Conservation (phyloP, 192 early-diverging fungal species). For the Coemansia furcata region DNA sequence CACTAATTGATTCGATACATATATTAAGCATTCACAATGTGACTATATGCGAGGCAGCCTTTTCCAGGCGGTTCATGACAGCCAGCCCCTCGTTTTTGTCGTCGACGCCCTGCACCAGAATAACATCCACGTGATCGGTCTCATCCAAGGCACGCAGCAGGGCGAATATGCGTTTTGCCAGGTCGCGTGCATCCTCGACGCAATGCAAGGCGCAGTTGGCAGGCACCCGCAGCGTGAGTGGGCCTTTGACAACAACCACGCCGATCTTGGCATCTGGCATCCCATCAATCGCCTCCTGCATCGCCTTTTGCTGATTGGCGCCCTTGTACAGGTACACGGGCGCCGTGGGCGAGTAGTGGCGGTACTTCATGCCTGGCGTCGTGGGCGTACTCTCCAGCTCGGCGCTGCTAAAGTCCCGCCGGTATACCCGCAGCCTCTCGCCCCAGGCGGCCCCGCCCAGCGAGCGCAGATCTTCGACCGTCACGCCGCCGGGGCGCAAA, state of each 20-base stretch:
- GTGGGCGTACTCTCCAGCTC: conserved; percentile 77
- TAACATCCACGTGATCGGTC: conserved; percentile 59
- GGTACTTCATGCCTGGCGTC: conserved; percentile 99
- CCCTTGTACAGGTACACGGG: conserved; percentile 71
- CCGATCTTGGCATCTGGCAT: conserved; percentile 2
- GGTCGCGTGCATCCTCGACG: conserved; percentile 56
- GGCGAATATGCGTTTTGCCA: conserved; percentile 81
- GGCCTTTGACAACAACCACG: conserved; percentile 9
- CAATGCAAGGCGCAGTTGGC: conserved; percentile 7
- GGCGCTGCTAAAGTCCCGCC: conserved; percentile 69
- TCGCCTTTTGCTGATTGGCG: neutral
- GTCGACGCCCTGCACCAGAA: conserved; percentile 88
- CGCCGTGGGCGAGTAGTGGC: conserved; percentile 93
- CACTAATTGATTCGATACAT: conserved; percentile 10
- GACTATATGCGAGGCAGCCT: conserved; percentile 70
- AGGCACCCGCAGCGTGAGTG: neutral
- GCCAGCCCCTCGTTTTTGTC: conserved; percentile 90
- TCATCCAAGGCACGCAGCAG: conserved; percentile 76
- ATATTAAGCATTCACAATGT: neutral
- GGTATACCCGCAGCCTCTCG: conserved; percentile 70
- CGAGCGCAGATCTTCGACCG: conserved; percentile 66
- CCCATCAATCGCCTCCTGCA: neutral
- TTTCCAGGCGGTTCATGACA: conserved; percentile 93
- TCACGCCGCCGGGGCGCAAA: conserved; percentile 89
- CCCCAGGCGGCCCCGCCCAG: conserved; percentile 58